Base-by-base conservation (phyloP, 305 asterid species). In the Fraxinus paxiana region DNA sequence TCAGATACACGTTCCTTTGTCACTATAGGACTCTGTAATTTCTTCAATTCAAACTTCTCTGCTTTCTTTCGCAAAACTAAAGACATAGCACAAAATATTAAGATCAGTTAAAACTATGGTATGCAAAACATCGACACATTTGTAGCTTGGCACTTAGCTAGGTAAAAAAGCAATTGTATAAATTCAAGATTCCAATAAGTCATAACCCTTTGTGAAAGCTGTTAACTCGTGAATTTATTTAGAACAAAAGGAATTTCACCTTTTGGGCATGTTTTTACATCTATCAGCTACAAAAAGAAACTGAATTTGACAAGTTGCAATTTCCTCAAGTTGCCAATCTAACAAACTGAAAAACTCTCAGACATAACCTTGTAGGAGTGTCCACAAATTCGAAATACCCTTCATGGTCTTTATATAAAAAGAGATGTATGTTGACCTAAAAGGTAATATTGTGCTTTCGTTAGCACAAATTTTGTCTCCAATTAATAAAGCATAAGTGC, bases 31-130 rank as follows among this genome's bases (percentile, higher is more conserved):
- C 79, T 85, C 87, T 82, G 87, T 85, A 84, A 80, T 82, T 85
- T 90, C 89, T 89, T 92, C 78, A 76, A 79, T 82, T 92, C 97
- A 78, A 86, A 79, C 89, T 88, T 91, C 77, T 84, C 91, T 41
- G 97, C 95, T 87, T 93, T 89, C 86, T 80, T 88, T 77, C 84
- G 87, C 84, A 94, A 86, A 85, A 91, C 98, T 94, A 92, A 41
- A 84, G 34, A 8, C 72, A 85, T 77, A 80, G 76, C 82, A 85
- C 46, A 76, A 69, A 75, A 80, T 56, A 59, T 12, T 76, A 79
- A 82, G 85, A 84, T 41, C 22, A 0, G n/a, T 6, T 20, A n/a
- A 8, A 15, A 41, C 41, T 13, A 78, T 15, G n/a, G 28, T 63
- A 75, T 18, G 73, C 72, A 69, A 65, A 63, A 67, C 82, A 67